Conservation (phyloP, 495 filamentous ascomycete species). For the Aspergillus bridgeri region DNA sequence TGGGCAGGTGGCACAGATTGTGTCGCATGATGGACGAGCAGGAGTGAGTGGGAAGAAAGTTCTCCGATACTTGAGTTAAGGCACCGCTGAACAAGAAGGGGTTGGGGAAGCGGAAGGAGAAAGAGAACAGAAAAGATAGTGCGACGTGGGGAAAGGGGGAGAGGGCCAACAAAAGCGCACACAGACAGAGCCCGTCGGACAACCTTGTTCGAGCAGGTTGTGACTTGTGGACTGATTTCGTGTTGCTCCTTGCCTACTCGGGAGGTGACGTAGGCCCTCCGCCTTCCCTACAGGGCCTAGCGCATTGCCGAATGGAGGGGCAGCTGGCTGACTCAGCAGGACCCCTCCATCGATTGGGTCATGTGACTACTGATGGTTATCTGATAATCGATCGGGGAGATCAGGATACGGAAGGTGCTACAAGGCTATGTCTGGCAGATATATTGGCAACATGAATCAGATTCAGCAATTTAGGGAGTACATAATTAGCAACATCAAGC, state of each 20-base stretch:
- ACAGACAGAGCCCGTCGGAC: not conserved
- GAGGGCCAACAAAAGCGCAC: not conserved
- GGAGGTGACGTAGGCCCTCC: not conserved
- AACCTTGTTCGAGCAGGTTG: not conserved
- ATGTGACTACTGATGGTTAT: not conserved
- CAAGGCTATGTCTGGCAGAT: too few relatives aligned
- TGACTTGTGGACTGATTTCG: not conserved
- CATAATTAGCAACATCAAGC: not conserved
- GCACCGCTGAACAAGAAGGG: not conserved
- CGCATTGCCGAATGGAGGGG: not conserved
- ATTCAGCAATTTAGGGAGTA: not conserved
- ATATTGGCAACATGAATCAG: not conserved
- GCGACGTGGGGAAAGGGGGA: not conserved
- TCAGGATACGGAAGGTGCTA: too few relatives aligned
- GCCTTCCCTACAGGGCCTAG: not conserved
- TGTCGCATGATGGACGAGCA: conserved; percentile 25
- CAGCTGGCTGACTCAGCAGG: not conserved
- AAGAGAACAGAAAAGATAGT: not conserved
- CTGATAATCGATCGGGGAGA: not conserved
- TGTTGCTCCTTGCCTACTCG: not conserved
- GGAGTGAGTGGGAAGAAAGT: not conserved
- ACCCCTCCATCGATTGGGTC: not conserved
- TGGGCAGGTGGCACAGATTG: conserved; percentile 61
- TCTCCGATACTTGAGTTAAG: not conserved
- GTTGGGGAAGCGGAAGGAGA: not conserved